Percentiles rank a stretch among this genome's conserved stretches.
phyloP scores from a whole-genome alignment of 352 stramenopile species.

The Phytopythium montanum region DNA sequence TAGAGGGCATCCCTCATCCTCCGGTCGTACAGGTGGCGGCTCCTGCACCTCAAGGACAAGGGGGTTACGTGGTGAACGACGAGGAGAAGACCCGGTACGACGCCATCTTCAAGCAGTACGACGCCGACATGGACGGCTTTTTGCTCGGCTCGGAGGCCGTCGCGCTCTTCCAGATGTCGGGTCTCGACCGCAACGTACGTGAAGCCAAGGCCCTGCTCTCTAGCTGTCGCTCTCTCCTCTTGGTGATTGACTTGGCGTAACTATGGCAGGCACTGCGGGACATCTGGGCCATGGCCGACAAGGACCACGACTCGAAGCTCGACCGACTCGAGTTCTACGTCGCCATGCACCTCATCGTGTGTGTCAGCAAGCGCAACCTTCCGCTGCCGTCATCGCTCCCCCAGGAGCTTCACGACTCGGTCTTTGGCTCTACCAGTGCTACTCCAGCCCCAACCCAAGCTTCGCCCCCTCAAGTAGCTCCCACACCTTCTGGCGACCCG shows the following conservation, averaged over 20 bases:
- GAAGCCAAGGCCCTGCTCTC: no score
- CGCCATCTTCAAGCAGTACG: constrained; percentile 91
- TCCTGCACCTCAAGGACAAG: neutral
- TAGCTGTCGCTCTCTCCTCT: no score
- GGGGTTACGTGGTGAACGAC: constrained; percentile 79
- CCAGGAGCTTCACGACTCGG: constrained; percentile 56
- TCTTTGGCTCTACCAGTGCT: constrained; percentile 34
- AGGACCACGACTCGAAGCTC: constrained; percentile 89
- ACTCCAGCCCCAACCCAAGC: constrained; percentile 3
- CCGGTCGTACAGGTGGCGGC: constrained; percentile 7
- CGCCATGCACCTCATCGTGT: constrained; percentile 97
- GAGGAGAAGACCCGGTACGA: constrained; percentile 91
- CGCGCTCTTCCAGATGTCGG: constrained; percentile 92
- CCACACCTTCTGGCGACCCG: constrained; percentile 23
- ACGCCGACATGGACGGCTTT: constrained; percentile 89
- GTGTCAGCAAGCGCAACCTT: constrained; percentile 88
- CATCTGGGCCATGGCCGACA: constrained; percentile 93
- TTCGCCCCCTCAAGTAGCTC: constrained; percentile 12
- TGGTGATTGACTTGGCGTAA: neutral
- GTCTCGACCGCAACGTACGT: constrained; percentile 83
- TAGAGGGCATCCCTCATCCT: constrained; percentile 64
- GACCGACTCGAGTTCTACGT: constrained; percentile 93
- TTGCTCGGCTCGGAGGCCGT: constrained; percentile 89
- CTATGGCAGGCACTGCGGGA: constrained; percentile 60
- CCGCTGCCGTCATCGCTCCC: constrained; percentile 70